phyloP scores from a whole-genome alignment of 257 asterid genomes.

The Lycium ferocissimum region DNA sequence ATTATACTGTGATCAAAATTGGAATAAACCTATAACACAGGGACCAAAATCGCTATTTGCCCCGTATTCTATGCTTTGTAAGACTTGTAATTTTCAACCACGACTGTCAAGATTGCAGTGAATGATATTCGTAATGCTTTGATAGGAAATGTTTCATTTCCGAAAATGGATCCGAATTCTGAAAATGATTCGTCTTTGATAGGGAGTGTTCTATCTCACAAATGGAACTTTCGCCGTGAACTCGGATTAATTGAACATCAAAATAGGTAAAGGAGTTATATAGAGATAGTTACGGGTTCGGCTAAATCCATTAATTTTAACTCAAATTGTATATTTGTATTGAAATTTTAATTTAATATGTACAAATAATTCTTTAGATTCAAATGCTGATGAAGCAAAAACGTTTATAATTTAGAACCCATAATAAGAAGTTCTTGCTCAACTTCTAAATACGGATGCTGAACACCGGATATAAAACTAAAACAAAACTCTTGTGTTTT shows the following conservation, averaged over 20 bases:
- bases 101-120: background rate
- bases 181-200: background rate
- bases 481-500: background rate
- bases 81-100: background rate
- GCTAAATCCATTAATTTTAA: background rate
- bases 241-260: background rate
- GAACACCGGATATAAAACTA: accelerated
- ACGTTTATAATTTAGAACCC: background rate
- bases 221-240: accelerated
- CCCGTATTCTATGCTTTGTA: background rate
- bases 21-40: no score
- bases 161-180: background rate
- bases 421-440: background rate
- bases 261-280: no score
- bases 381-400: background rate
- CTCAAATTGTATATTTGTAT: background rate
- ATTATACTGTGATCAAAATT: no score
- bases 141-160: background rate
- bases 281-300: background rate
- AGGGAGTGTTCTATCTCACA: background rate
- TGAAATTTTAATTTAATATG: background rate
- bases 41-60: no score
- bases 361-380: background rate
- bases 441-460: accelerated
- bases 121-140: background rate